Conservation (phyloP, 1,284 basidiomycete species). For the Ganoderma multipileum region DNA sequence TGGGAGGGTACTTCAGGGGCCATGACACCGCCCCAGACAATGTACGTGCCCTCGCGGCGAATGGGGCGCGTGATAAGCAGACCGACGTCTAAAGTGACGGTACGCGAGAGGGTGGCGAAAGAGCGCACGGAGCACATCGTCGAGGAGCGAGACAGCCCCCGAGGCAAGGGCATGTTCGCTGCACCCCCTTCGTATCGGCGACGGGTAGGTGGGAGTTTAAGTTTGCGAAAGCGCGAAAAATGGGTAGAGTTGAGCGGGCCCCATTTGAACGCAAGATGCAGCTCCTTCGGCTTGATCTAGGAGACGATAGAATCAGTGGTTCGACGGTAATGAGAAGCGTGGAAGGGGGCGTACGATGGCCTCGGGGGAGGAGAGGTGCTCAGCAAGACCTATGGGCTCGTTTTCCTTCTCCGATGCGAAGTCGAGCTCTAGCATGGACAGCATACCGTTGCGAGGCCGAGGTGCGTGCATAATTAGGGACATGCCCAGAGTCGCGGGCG, state of each 20-base stretch:
- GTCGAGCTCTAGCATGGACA: conserved; percentile 10
- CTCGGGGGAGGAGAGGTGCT: conserved; percentile 23
- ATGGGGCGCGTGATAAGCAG: conserved; percentile 30
- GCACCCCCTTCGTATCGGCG: background rate
- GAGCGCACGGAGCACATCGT: conserved; percentile 23
- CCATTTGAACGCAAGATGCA: conserved; percentile 31
- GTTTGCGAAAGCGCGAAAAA: conserved; percentile 26
- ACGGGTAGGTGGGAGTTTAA: conserved; percentile 12
- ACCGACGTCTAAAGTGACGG: conserved; percentile 25
- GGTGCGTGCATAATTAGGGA: conserved; percentile 20
- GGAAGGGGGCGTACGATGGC: conserved; percentile 16
- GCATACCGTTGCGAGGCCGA: conserved; percentile 11
- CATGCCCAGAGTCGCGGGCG: background rate
- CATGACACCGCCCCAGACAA: conserved; percentile 31
- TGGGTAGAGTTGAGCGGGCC: conserved; percentile 23
- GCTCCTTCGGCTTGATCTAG: conserved; percentile 28
- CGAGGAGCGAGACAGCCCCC: conserved; percentile 24
- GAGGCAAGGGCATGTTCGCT: background rate
- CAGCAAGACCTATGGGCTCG: conserved; percentile 18
- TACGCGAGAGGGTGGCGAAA: conserved; percentile 11
- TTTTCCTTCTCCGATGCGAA: conserved; percentile 7
- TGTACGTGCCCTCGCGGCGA: conserved; percentile 31
- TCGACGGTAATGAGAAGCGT: background rate
- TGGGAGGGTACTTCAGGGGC: conserved; percentile 19
- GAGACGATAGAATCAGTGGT: background rate